Conservation (phyloP, 208 protist species). For the Tritrichomonas foetus region DNA sequence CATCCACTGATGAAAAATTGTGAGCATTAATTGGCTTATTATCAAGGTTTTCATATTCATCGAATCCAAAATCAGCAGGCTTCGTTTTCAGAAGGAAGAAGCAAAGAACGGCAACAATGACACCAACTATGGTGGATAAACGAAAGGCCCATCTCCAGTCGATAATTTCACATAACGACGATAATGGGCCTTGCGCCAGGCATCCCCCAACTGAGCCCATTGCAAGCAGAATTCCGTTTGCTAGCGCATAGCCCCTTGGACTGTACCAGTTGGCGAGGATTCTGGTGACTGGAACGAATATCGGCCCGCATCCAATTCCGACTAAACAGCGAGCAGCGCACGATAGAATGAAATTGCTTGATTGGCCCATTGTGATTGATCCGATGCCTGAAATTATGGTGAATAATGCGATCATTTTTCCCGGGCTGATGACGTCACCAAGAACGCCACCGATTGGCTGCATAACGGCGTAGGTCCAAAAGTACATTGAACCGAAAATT, state of each 20-base stretch:
- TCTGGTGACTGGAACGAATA: neutral
- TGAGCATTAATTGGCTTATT: no score
- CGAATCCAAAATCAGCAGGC: no score
- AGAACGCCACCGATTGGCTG: neutral
- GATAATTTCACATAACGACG: neutral
- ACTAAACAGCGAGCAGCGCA: neutral
- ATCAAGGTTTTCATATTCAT: no score
- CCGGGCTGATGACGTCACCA: neutral
- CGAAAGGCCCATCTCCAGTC: neutral
- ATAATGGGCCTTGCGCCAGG: neutral
- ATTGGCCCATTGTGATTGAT: neutral
- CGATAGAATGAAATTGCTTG: neutral
- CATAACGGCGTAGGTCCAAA: neutral
- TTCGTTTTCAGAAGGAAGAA: neutral
- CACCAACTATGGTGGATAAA: neutral
- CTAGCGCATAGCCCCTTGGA: neutral
- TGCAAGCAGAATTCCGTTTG: neutral
- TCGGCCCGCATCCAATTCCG: neutral
- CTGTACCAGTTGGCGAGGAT: neutral
- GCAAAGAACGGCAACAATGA: neutral
- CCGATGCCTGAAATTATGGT: neutral
- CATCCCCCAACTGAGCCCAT: neutral
- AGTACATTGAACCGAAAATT: neutral
- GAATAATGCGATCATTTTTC: neutral
- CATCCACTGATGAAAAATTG: no score